Evolutionary conservation across 176 grass and related monocot species (phyloP).

Genomic region (Eremochloa ophiuroides): DNA sequence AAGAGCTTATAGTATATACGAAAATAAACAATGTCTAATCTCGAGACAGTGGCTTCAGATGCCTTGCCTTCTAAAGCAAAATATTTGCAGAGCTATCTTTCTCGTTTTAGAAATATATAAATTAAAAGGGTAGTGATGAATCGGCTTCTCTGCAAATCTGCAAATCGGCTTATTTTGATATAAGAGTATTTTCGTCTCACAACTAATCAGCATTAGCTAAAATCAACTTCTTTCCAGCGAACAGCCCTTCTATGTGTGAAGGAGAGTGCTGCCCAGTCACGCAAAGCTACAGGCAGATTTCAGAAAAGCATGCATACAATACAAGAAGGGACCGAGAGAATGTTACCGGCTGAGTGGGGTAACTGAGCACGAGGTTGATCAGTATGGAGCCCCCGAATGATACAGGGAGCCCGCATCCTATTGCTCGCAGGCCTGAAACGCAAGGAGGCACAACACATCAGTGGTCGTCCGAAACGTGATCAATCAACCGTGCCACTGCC

Average conservation of each 20-base stretch:
- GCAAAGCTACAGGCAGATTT: neutral
- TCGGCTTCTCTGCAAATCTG: no score
- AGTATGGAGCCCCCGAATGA: constrained; percentile 6
- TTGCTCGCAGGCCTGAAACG: constrained; percentile 40
- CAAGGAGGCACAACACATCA: neutral
- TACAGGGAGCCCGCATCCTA: constrained; percentile 24
- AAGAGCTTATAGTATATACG: neutral
- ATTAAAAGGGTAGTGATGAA: no score
- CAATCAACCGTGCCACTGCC: neutral
- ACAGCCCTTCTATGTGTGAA: neutral
- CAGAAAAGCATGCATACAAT: neutral
- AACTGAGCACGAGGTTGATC: constrained; percentile 43
- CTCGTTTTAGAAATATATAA: no score
- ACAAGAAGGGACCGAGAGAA: neutral
- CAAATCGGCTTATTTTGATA: no score
- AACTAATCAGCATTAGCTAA: no score
- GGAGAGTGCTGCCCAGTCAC: neutral
- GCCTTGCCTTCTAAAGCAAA: no score
- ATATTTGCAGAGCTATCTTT: no score
- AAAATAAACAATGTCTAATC: no score
- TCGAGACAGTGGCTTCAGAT: no score
- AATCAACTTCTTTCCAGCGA: no score
- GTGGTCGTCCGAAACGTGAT: neutral
- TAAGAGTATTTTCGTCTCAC: no score
- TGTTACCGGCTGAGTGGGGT: constrained; percentile 55